phyloP scores from a whole-genome alignment of 768 basidiomycete species.

The Kondoa malvinella region DNA sequence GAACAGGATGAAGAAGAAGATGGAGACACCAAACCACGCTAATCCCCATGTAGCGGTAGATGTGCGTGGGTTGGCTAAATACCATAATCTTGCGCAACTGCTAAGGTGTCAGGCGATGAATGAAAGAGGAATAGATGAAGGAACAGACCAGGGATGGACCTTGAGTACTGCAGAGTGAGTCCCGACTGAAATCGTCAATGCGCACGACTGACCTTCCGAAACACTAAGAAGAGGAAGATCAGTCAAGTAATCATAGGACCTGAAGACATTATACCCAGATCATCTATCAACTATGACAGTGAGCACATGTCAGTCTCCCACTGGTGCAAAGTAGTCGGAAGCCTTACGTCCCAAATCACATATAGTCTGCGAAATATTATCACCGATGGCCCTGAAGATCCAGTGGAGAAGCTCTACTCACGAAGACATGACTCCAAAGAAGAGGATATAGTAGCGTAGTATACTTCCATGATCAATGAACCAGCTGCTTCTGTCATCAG shows the following conservation, averaged over 20 bases:
- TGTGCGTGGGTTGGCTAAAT: background rate
- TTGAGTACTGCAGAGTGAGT: background rate
- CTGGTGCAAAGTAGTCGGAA: no score
- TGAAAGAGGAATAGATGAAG: no score
- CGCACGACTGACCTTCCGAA: background rate
- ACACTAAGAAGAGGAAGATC: background rate
- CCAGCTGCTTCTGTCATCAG: background rate
- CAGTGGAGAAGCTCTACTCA: no score
- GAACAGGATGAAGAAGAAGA: background rate
- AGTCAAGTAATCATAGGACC: background rate
- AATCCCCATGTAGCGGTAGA: background rate
- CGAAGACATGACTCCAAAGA: constrained; percentile 22
- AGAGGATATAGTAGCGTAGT: constrained; percentile 21
- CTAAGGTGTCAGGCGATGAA: no score
- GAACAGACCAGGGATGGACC: background rate
- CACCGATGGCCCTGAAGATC: no score
- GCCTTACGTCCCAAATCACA: background rate
- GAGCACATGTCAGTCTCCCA: no score
- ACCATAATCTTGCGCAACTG: background rate
- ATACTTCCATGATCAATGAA: constrained; percentile 22
- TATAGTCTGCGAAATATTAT: no score
- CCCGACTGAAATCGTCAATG: background rate
- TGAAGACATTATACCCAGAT: background rate
- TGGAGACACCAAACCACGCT: background rate
- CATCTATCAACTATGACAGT: no score